Conservation (phyloP, 2,329 filamentous ascomycete genomes). For the Lasiodiplodia gonubiensis region DNA sequence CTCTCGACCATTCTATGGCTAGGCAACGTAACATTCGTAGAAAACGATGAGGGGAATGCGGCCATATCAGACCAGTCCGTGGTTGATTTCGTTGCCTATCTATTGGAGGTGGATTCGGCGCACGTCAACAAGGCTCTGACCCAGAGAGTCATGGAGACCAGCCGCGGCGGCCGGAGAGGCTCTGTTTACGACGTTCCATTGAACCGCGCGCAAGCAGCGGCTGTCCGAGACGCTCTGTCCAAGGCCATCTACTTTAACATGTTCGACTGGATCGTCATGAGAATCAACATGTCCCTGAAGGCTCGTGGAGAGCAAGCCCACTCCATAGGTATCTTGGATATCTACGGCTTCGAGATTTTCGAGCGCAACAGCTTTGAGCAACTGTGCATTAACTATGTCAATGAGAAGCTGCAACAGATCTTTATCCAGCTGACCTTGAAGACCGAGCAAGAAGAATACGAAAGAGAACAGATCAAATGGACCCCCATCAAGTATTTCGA, state of each 20-base stretch:
- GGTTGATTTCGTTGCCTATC: constrained; percentile 91
- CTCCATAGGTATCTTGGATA: constrained; percentile 95
- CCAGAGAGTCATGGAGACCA: constrained; percentile 80
- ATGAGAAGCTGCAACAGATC: constrained; percentile 98
- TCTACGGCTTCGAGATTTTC: constrained; percentile 99
- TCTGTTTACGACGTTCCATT: constrained; percentile 77
- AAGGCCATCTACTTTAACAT: constrained; percentile 98
- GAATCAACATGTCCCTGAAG: constrained; percentile 86
- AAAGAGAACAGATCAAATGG: constrained; percentile 95
- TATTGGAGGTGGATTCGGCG: constrained; percentile 83
- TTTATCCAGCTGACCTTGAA: constrained; percentile 98
- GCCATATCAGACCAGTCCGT: constrained; percentile 87
- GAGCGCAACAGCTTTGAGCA: constrained; percentile 99
- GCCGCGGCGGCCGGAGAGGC: constrained; percentile 67
- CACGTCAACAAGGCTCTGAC: constrained; percentile 87
- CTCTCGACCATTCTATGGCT: constrained; percentile 90
- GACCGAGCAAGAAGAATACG: constrained; percentile 97
- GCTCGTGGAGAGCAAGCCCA: constrained; percentile 77
- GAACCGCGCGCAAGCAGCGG: constrained; percentile 82
- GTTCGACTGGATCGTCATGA: constrained; percentile 97
- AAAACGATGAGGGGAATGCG: constrained; percentile 89
- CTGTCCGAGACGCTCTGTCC: constrained; percentile 87
- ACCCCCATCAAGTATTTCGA: constrained; percentile 99
- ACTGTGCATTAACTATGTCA: constrained; percentile 99
- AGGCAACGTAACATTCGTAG: constrained; percentile 88